Evolutionary conservation across 306 rosid species (phyloP).

Genomic region (Vigna unguiculata): DNA sequence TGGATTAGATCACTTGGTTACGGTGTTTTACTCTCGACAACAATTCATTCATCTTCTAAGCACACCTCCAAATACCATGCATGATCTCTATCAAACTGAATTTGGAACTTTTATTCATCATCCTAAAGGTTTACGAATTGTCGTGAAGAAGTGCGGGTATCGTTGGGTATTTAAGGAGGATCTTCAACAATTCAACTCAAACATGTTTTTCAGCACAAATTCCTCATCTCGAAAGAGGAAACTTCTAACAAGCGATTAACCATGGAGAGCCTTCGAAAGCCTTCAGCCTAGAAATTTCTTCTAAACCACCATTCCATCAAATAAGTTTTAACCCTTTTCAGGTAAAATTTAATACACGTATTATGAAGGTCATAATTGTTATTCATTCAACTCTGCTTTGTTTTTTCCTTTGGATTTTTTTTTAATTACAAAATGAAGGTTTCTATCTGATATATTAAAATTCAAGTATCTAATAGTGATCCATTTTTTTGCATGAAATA

Average conservation of each 20-base stretch:
- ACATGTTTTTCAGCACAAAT: not conserved
- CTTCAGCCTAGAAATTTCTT: not conserved
- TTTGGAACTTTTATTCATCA: accelerated
- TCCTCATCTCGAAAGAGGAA: not conserved
- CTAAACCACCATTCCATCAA: not conserved
- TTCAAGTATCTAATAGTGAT: too few species aligned
- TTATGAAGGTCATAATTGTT: too few species aligned
- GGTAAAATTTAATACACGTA: not conserved
- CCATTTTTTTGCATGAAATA: too few species aligned
- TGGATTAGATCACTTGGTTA: constrained; percentile 7
- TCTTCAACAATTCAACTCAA: not conserved
- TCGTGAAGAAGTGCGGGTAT: not conserved
- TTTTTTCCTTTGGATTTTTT: too few species aligned
- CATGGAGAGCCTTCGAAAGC: not conserved
- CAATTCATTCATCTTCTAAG: not conserved
- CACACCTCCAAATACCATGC: too few species aligned
- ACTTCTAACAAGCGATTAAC: not conserved
- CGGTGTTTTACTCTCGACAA: not conserved
- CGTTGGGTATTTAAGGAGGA: constrained; percentile 29
- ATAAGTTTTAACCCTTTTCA: too few species aligned
- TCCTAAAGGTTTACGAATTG: not conserved
- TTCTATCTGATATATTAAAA: too few species aligned
- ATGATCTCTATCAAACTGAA: not conserved
- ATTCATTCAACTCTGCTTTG: too few species aligned
- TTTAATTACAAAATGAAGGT: too few species aligned